Percentiles rank a stretch among this genome's conserved stretches.
phyloP scores from a whole-genome alignment of 1,139 yeast genomes.

The Taphrina flavorubra region DNA sequence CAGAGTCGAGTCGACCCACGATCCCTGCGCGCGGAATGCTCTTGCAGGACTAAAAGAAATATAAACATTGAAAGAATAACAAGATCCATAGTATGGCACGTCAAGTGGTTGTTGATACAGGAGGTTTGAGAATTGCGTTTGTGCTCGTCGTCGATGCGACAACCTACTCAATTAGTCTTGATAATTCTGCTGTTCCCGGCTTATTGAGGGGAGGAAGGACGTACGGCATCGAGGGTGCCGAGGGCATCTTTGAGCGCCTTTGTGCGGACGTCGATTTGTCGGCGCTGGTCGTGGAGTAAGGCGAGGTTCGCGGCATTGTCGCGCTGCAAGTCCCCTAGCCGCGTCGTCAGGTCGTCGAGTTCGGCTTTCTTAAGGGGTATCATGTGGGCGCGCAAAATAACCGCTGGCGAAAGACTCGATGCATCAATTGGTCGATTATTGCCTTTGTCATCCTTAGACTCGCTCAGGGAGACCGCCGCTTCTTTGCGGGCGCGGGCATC shows the following conservation, averaged over 20 bases:
- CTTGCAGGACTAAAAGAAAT: background rate
- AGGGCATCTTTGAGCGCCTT: slow-evolving; percentile 15
- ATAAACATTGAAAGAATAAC: slow-evolving; percentile 7
- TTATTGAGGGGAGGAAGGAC: background rate
- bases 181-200: no score
- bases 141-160: slow-evolving; percentile 18
- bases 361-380: slow-evolving; percentile 31
- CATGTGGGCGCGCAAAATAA: slow-evolving; percentile 34
- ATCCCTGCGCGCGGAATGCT: background rate
- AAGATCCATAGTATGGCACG: background rate
- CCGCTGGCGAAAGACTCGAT: slow-evolving; percentile 29
- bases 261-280: slow-evolving; percentile 12
- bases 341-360: slow-evolving; percentile 7
- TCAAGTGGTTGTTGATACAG: background rate
- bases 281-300: slow-evolving; percentile 10
- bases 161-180: background rate
- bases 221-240: slow-evolving; percentile 10
- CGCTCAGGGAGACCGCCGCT: no score
- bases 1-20: background rate
- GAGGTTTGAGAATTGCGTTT: background rate
- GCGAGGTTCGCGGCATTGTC: slow-evolving; percentile 13
- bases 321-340: slow-evolving; percentile 13
- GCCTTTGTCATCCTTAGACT: no score
- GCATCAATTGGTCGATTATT: slow-evolving; percentile 4
- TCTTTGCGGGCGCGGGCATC: slow-evolving; percentile 24